Evolutionary conservation across 108 stramenopile genomes (phyloP), one percentile per base, ranked within the genome.

Genomic region (Schizochytrium sp.): DNA sequence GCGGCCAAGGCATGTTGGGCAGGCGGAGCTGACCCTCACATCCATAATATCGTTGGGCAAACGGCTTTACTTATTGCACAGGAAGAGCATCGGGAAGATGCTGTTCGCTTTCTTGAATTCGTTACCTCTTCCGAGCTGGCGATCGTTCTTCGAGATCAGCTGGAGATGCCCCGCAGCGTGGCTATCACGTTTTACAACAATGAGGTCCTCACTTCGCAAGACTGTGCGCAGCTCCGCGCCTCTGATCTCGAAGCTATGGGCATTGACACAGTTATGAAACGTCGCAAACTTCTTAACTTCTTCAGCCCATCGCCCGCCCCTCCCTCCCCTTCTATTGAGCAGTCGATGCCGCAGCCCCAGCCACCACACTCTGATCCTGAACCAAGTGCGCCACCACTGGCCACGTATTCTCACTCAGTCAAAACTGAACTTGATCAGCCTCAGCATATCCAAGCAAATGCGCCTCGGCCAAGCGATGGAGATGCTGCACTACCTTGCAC

Each of bases 1-100:
- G 53, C 53, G 15, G 76, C 55, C 76, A 83, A 83, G 76, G 76
- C 76, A 38, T 28, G 10, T 40, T 83, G 76, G 76, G 76, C 76
- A n/a, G 76, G 28, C 10, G 76, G 76, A 7, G 76, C 76, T 5
- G 40, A 50, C 47, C 47, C 19, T n/a, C 17, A 60, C 59, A n/a
- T 60, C 19, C 19, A 60, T 19, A 60, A 60, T n/a, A 19, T n/a
- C 19, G 19, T 17, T 19, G 59, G 59, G 40, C 50, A 49, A n/a
- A 83, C 12, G 5, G 76, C 76, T 28, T 28, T 83, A 5, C 5
- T 12, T 8, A 42, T 83, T 5, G 76, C 76, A 13, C 5, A 55
- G 76, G 76, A 49, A 1, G 47, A 55, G 50, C 17, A 42, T 40
- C 45, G 76, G 10, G 28, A 17, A 5, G 76, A 83, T 3, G 53